Evolutionary conservation across 352 stramenopile species (phyloP).

Genomic region (Phytophthora lateralis): DNA sequence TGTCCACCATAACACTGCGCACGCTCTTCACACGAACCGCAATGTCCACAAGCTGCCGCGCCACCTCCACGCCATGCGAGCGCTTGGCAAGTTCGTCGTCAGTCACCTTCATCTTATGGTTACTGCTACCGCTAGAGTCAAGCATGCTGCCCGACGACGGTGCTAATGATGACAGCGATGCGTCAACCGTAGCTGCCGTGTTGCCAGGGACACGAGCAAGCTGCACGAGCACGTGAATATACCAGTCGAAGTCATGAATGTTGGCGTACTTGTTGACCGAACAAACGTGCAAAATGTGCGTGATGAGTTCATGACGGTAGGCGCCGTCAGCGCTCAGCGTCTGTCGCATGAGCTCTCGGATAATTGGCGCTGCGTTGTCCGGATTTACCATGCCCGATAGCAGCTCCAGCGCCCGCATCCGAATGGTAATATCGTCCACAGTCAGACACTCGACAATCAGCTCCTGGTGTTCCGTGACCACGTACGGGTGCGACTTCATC

Average conservation of each 20-base stretch:
- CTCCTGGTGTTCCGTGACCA: slow-evolving; percentile 94
- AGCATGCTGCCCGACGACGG: slow-evolving; percentile 52
- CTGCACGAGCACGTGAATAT: slow-evolving; percentile 96
- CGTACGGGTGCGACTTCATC: slow-evolving; percentile 95
- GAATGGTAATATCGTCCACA: slow-evolving; percentile 99
- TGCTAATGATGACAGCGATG: slow-evolving; percentile 35
- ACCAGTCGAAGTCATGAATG: slow-evolving; percentile 98
- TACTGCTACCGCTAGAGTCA: slow-evolving; percentile 32
- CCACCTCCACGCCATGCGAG: slow-evolving; percentile 87
- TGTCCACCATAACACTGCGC: slow-evolving; percentile 93
- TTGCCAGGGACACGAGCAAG: slow-evolving; percentile 92
- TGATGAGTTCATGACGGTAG: slow-evolving; percentile 96
- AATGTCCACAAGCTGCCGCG: slow-evolving; percentile 97
- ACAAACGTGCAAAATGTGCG: slow-evolving; percentile 97
- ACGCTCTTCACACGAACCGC: slow-evolving; percentile 96
- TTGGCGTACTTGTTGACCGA: slow-evolving; percentile 98
- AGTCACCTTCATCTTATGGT: slow-evolving; percentile 27
- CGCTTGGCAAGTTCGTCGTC: slow-evolving; percentile 38
- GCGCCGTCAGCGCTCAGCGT: slow-evolving; percentile 92
- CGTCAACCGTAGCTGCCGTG: slow-evolving; percentile 41
- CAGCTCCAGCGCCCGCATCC: slow-evolving; percentile 96
- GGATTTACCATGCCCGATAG: slow-evolving; percentile 95
- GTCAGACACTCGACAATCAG: slow-evolving; percentile 97
- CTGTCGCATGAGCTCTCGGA: slow-evolving; percentile 96
- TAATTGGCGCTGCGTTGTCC: slow-evolving; percentile 96